Conservation (phyloP, 2,329 filamentous ascomycete genomes). For the Curvularia sp. region DNA sequence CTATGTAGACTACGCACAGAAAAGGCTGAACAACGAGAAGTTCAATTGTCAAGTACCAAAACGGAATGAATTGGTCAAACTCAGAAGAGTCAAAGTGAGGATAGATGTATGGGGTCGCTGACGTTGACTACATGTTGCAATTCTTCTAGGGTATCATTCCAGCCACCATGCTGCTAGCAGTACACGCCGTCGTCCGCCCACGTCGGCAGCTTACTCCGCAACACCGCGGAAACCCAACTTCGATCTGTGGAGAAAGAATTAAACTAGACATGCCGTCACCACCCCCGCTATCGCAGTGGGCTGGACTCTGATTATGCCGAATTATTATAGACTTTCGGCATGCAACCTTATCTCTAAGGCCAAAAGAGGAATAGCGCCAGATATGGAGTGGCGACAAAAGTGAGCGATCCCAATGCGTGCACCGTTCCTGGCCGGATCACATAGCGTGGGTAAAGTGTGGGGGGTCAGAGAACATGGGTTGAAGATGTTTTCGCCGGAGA, state of each 20-base stretch:
- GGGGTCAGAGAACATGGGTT: conserved; percentile 14
- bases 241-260: conserved; percentile 33
- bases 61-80: neutral
- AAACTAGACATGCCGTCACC: conserved; percentile 29
- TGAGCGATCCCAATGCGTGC: conserved; percentile 10
- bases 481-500: conserved; percentile 26
- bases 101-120: neutral
- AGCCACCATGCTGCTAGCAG: conserved; percentile 20
- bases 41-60: neutral
- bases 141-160: conserved; percentile 14
- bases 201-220: conserved; percentile 15
- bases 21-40: neutral
- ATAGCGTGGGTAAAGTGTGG: conserved; percentile 21
- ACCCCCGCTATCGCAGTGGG: conserved; percentile 11
- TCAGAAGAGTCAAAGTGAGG: neutral
- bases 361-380: conserved; percentile 33
- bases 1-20: neutral
- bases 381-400: conserved; percentile 15
- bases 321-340: conserved; percentile 25
- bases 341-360: conserved; percentile 47
- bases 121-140: neutral
- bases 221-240: conserved; percentile 26
- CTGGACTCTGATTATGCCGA: conserved; percentile 10
- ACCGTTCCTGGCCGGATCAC: conserved; percentile 22
- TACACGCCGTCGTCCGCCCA: conserved; percentile 16